Evolutionary conservation across 495 filamentous ascomycete species (phyloP).

Genomic region (Aspergillus diversus): DNA sequence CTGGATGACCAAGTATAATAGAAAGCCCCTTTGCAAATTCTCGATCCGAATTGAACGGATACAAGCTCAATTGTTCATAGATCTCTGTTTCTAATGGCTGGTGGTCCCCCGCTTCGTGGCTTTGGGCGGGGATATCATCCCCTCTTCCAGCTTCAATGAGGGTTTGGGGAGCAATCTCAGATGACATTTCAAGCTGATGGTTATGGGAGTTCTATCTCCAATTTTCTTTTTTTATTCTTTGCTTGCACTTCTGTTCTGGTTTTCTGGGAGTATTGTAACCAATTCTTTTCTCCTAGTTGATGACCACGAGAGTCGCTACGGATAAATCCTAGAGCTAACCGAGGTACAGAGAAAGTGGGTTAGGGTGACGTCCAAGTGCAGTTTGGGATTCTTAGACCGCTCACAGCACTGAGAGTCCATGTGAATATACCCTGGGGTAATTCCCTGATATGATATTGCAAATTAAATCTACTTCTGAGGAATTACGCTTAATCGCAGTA

Average conservation of each 20-base stretch:
- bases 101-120: background rate
- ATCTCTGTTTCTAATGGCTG: slow-evolving; percentile 16
- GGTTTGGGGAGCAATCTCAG: slow-evolving; percentile 9
- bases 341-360: too few species aligned
- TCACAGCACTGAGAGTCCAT: too few species aligned
- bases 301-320: too few species aligned
- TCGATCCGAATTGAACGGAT: slow-evolving; percentile 44
- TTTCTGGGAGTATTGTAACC: background rate
- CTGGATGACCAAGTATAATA: slow-evolving; percentile 50
- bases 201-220: background rate
- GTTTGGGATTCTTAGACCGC: too few species aligned
- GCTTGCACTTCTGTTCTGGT: background rate
- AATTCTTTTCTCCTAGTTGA: too few species aligned
- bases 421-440: too few species aligned
- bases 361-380: too few species aligned
- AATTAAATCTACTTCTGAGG: too few species aligned
- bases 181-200: background rate
- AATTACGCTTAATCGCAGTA: too few species aligned
- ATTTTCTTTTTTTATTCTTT: background rate
- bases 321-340: too few species aligned
- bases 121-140: too few species aligned
- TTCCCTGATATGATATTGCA: too few species aligned
- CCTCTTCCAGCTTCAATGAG: background rate
- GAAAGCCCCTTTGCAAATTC: slow-evolving; percentile 55
- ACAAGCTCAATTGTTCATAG: slow-evolving; percentile 38